Percentiles rank a stretch among this genome's conserved stretches.
Conservation (phyloP, 2,329 filamentous ascomycete genomes). For the Lecanicillium sp. region DNA sequence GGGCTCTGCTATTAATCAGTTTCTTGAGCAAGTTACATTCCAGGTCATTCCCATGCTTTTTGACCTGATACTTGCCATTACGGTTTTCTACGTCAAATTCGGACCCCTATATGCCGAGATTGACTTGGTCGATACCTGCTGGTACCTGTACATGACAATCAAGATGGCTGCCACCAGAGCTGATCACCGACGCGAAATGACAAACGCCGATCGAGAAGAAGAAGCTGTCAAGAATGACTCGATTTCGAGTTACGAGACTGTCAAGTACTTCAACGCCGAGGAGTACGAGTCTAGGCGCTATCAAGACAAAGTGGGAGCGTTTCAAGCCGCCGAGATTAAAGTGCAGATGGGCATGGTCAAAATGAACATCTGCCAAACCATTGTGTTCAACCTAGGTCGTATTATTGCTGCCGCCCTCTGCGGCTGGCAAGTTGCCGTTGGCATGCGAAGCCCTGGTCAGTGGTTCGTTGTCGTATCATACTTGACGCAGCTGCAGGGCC, state of each 20-base stretch:
- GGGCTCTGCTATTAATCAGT: slow-evolving; percentile 90
- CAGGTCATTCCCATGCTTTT: slow-evolving; percentile 92
- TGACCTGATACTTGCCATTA: slow-evolving; percentile 77
- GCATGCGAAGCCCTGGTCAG: slow-evolving; percentile 57
- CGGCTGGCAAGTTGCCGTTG: slow-evolving; percentile 67
- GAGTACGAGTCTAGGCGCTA: slow-evolving; percentile 71
- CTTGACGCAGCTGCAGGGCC: slow-evolving; percentile 71
- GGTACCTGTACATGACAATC: slow-evolving; percentile 94
- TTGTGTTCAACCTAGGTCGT: slow-evolving; percentile 72
- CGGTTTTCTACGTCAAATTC: slow-evolving; percentile 57
- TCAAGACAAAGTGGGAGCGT: slow-evolving; percentile 59
- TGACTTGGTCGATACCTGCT: slow-evolving; percentile 84
- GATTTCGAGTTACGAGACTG: slow-evolving; percentile 95
- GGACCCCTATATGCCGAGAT: slow-evolving; percentile 79
- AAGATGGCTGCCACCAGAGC: slow-evolving; percentile 91
- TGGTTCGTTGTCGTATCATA: slow-evolving; percentile 71
- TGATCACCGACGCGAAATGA: slow-evolving; percentile 86
- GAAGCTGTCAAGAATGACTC: slow-evolving; percentile 98
- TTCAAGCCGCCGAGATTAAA: slow-evolving; percentile 67
- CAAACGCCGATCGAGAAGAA: slow-evolving; percentile 88
- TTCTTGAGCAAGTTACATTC: slow-evolving; percentile 93
- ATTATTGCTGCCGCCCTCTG: slow-evolving; percentile 65
- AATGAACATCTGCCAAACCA: slow-evolving; percentile 74
- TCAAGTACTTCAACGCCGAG: slow-evolving; percentile 86
- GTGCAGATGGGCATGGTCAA: slow-evolving; percentile 69